Evolutionary conservation across 148 eudicot genomes (phyloP).

Genomic region (Nepenthes mirabilis): DNA sequence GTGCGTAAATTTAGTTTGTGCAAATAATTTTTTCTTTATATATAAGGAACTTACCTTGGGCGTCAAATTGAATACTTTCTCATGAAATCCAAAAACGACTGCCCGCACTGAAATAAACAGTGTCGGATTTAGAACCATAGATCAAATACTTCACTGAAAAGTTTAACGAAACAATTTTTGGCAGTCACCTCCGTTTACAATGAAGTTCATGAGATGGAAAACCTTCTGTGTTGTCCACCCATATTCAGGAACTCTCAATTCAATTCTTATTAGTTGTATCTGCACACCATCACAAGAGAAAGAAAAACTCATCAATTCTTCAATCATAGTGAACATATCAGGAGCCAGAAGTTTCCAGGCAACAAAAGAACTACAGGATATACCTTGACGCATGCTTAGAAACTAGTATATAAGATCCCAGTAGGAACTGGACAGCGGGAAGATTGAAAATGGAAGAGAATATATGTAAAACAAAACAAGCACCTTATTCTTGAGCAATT

Average conservation of each 20-base stretch:
- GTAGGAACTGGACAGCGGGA: too few species aligned
- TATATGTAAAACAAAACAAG: too few species aligned
- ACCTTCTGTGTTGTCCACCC: slow-evolving; percentile 89
- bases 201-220: slow-evolving; percentile 83
- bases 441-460: too few species aligned
- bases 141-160: not conserved
- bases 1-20: too few species aligned
- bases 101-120: slow-evolving; percentile 64
- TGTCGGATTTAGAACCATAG: not conserved
- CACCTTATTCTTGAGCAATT: too few species aligned
- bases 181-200: slow-evolving; percentile 31
- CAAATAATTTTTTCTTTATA: too few species aligned
- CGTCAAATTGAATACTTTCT: slow-evolving; percentile 44
- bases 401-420: too few species aligned
- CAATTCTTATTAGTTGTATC: slow-evolving; percentile 73
- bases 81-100: slow-evolving; percentile 72
- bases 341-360: too few species aligned
- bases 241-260: slow-evolving; percentile 67
- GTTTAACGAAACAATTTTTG: not conserved
- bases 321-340: too few species aligned
- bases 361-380: too few species aligned
- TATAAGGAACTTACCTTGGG: slow-evolving; percentile 45
- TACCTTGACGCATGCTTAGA: too few species aligned
- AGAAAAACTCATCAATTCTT: not conserved
- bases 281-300: slow-evolving; percentile 15